A percentile compares a stretch with the other conserved stretches of the same genome.
These are phyloP conservation scores for Blastomyces parvus DNA, from an alignment of 2,329 filamentous ascomycete species.

Conservation along the genomic window DNA sequence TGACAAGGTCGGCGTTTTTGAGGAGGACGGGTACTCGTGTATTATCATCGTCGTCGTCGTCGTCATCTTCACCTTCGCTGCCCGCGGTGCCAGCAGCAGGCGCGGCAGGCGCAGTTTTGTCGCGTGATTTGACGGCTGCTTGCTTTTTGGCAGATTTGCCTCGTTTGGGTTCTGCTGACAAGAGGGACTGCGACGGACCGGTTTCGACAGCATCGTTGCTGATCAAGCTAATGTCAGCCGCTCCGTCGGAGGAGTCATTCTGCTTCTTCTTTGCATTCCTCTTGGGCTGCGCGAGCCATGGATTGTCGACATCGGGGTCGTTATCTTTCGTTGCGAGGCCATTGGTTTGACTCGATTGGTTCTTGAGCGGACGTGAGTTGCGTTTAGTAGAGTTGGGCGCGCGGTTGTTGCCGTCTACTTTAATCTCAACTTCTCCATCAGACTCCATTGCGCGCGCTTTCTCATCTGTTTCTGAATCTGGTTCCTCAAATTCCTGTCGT, in stretches of 20 bases:
- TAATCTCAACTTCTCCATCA: constrained; percentile 30
- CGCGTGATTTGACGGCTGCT: constrained; percentile 14
- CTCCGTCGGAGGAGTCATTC: constrained; percentile 10
- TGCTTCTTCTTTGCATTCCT: constrained; percentile 17
- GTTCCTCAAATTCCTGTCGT: constrained; percentile 54
- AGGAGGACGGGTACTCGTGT: constrained; percentile 34
- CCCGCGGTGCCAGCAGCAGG: neutral
- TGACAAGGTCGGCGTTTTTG: constrained; percentile 58
- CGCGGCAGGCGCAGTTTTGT: constrained; percentile 11
- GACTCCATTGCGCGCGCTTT: constrained; percentile 13
- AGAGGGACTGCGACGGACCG: constrained; percentile 10
- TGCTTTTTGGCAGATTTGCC: constrained; percentile 19
- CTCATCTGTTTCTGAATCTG: constrained; percentile 41
- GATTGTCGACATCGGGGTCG: constrained; percentile 22
- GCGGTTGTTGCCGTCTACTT: constrained; percentile 21
- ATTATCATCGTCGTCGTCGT: constrained; percentile 33
- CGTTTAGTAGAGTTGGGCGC: constrained; percentile 17
- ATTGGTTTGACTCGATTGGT: constrained; percentile 18
- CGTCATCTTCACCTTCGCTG: constrained; percentile 35
- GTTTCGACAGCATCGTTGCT: constrained; percentile 10
- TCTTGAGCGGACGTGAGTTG: neutral
- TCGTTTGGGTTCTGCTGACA: constrained; percentile 11
- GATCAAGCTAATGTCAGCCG: constrained; percentile 16
- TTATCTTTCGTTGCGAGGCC: constrained; percentile 14
- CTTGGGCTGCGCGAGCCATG: constrained; percentile 26